These are phyloP conservation scores for Orbilia ellipsospora DNA, from an alignment of 2,329 filamentous ascomycete species.

Conservation along the genomic window DNA sequence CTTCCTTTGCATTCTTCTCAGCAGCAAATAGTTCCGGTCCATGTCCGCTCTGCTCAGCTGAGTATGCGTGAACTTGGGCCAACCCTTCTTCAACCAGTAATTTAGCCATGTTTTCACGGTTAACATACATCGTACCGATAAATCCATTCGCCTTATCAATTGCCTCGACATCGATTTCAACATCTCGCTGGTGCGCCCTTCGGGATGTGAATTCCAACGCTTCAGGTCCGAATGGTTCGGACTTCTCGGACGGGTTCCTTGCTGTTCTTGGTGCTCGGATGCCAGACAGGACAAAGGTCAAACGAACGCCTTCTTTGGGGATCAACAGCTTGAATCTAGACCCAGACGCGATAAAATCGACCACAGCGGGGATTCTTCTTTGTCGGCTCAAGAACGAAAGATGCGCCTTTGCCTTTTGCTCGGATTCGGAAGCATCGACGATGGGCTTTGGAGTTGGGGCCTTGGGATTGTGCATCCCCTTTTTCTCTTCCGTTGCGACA, in stretches of 20 bases:
- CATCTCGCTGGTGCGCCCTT: conserved; percentile 91
- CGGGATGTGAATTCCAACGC: conserved; percentile 90
- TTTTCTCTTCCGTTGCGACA: conserved; percentile 83
- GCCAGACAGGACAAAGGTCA: conserved; percentile 93
- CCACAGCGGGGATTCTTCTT: conserved; percentile 89
- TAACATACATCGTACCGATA: conserved; percentile 92
- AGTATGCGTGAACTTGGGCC: conserved; percentile 91
- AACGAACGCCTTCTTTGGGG: conserved; percentile 90
- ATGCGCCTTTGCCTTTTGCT: conserved; percentile 96
- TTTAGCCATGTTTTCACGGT: conserved; percentile 95
- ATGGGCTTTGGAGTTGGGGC: conserved; percentile 83
- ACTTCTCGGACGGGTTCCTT: conserved; percentile 79
- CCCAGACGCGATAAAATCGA: conserved; percentile 98
- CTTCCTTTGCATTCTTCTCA: conserved; percentile 89
- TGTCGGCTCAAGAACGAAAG: conserved; percentile 87
- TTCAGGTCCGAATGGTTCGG: conserved; percentile 94
- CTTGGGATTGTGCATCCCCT: conserved; percentile 96
- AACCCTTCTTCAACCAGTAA: conserved; percentile 91
- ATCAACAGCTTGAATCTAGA: conserved; percentile 92
- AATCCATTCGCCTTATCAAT: conserved; percentile 97
- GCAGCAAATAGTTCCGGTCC: conserved; percentile 86
- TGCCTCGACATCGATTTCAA: conserved; percentile 93
- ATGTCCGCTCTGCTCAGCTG: conserved; percentile 93
- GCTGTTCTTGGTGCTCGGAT: conserved; percentile 91
- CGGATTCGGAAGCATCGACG: conserved; percentile 87